Percentiles rank a stretch among this genome's conserved stretches.
These are phyloP conservation scores for Vanrija pseudolonga DNA, from an alignment of 1,284 basidiomycete genomes.

Conservation along the genomic window DNA sequence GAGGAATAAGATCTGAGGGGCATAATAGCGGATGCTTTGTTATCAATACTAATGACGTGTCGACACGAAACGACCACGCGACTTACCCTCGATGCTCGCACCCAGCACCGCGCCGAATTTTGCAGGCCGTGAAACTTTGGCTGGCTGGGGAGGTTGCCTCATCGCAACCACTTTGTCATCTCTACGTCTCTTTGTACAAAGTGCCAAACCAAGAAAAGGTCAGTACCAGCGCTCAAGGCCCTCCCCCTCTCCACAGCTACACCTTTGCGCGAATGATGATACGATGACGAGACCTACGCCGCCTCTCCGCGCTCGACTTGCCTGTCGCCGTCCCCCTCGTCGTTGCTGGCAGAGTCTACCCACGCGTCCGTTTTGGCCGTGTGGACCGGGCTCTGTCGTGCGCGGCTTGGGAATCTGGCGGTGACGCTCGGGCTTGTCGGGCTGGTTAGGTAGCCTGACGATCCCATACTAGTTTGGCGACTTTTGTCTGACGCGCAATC, in stretches of 20 bases:
- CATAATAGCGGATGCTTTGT: too few species aligned
- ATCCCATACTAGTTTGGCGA: conserved; percentile 48
- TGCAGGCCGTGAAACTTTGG: too few species aligned
- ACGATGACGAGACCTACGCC: conserved; percentile 48
- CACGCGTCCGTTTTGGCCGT: conserved; percentile 19
- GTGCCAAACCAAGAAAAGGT: not conserved
- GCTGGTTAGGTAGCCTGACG: conserved; percentile 27
- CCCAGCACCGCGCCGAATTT: too few species aligned
- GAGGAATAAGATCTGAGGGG: too few species aligned
- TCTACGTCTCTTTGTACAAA: not conserved
- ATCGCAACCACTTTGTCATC: not conserved
- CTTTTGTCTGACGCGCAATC: conserved; percentile 38
- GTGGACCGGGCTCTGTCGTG: not conserved
- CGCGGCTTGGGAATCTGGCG: conserved; percentile 11
- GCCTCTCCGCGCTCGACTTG: not conserved
- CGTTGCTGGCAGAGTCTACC: conserved; percentile 2
- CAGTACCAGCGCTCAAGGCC: not conserved
- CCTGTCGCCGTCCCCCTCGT: conserved; percentile 10
- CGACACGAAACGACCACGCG: too few species aligned
- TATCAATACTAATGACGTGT: too few species aligned
- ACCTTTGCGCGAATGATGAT: conserved; percentile 30
- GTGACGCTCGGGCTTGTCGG: not conserved
- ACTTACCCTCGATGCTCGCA: too few species aligned
- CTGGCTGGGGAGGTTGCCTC: too few species aligned
- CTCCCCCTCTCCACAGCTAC: not conserved